Evolutionary conservation across 1,284 basidiomycete species (phyloP), one percentile per base, ranked within the genome.

Genomic region (Pterulicium gracile): DNA sequence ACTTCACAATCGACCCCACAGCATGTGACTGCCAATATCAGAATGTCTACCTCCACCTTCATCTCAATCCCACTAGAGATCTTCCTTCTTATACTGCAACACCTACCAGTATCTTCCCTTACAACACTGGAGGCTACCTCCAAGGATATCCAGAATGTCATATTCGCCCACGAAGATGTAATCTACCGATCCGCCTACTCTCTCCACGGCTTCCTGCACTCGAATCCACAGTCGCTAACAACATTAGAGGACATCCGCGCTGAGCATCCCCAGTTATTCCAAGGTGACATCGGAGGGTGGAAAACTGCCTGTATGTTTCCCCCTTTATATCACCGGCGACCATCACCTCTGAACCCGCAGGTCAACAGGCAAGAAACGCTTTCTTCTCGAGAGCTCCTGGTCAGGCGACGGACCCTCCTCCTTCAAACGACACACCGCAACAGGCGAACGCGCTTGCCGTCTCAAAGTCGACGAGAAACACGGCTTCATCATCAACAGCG

Each of bases 51-150:
- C n/a, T n/a, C n/a, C n/a, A n/a, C n/a, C n/a, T n/a, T n/a, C n/a
- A n/a, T n/a, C n/a, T n/a, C n/a, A n/a, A n/a, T n/a, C n/a, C 36
- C 36, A 39, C 36, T 18, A 5, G 36, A 39, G 19, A 39, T 39
- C 36, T 17, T 4, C 5, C 36, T 39, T 7, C 36, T 39, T 7
- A 39, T 39, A 13, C 36, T 39, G 7, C 7, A 18, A 10, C 19
- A 39, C 19, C 36, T 39, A 13, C 36, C 36, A 7, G 36, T 39
- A 13, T 39, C 15, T 4, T 5, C 36, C 4, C 15, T 39, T 15
- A 13, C 4, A 10, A 39, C 7, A 7, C 15, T 39, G 15, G n/a
- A 39, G 19, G n/a, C 19, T 7, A 7, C 36, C 5, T 7, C n/a
- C 15, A 39, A 5, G 36, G 19, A 18, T 18, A 15, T 39, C 7